Percentiles rank a stretch among this genome's conserved stretches.
Evolutionary conservation across 2,329 filamentous ascomycete genomes (phyloP).

Genomic region (Thelonectria olida): DNA sequence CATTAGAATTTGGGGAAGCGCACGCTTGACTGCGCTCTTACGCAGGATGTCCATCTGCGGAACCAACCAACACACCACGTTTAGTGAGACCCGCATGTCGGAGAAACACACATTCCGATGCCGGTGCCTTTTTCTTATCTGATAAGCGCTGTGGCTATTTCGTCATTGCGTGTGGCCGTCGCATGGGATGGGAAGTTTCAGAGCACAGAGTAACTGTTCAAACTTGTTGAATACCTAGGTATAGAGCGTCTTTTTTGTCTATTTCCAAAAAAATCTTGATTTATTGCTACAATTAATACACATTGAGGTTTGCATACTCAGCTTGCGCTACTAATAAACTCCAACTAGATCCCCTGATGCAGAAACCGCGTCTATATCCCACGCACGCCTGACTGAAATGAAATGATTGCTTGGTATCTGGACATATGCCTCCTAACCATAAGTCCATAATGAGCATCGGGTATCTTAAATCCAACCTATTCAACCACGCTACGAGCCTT

Average conservation of each 20-base stretch:
- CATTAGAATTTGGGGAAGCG: conserved; percentile 39
- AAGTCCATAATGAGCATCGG: conserved; percentile 23
- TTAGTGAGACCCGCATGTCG: conserved; percentile 25
- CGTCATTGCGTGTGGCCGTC: no score
- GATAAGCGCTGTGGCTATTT: conserved; percentile 36
- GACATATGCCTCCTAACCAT: conserved; percentile 5
- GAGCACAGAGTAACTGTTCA: not conserved
- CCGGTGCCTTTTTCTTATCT: conserved; percentile 35
- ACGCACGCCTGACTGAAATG: conserved; percentile 11
- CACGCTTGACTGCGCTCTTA: conserved; percentile 27
- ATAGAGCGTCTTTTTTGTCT: not conserved
- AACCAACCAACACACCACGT: conserved; percentile 24
- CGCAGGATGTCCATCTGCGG: conserved; percentile 23
- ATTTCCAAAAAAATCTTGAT: not conserved
- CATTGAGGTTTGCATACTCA: not conserved
- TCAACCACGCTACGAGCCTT: conserved; percentile 36
- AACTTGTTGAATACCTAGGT: no score
- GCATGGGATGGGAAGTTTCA: no score
- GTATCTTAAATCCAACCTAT: conserved; percentile 32
- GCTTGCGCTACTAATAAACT: not conserved
- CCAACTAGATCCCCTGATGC: not conserved
- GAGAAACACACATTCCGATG: conserved; percentile 37
- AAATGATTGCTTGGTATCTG: conserved; percentile 16
- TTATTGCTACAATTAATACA: conserved; percentile 4
- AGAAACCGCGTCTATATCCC: not conserved